Evolutionary conservation across 108 stramenopile species (phyloP), one percentile per base, ranked within the genome.

Genomic region (Discostella stelligeroides): DNA sequence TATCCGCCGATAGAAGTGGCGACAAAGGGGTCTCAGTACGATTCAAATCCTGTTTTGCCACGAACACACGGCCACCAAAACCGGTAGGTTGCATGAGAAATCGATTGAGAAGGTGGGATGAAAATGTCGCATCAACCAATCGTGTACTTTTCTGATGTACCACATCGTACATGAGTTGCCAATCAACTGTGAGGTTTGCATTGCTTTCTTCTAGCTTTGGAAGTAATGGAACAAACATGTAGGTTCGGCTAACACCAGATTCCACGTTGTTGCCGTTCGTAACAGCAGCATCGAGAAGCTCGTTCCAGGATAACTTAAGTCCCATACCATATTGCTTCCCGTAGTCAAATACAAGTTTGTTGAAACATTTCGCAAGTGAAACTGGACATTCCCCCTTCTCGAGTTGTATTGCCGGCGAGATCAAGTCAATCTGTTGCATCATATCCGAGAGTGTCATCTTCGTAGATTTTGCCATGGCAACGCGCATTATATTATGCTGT

Each of bases 331-430:
- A 69, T 3, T 34, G 45, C 27, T 38, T 62, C 20, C 75, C 65
- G 23, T 60, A 42, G 24, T 75, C 57, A 30, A 66, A 53, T 45
- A 75, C 18, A 61, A 75, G 25, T 0, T 30, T 34, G 43, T 75
- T 75, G 65, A 75, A 75, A 27, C 58, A 75, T 66, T 75, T 60
- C 39, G 66, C 50, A 5, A 75, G 60, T 15, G 40, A 21, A 1
- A 66, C 13, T 1, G 65, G 65, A 50, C 66, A 59, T 61, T 38
- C 42, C 18, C 42, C 54, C 15, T 34, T 28, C 28, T 25, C 18
- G 0, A 55, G 18, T 21, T 27, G 24, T 11, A 54, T 46, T 58
- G 4, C 23, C 11, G 48, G 39, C 17, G 27, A 61, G 4, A 18
- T 38, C 12, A 0, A 47, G 28, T 70, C 60, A 29, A 47, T 43